Percentiles rank a stretch among this genome's conserved stretches.
phyloP scores from a whole-genome alignment of 371 early-diverging fungal genomes.

The Fennellomyces sp. region DNA sequence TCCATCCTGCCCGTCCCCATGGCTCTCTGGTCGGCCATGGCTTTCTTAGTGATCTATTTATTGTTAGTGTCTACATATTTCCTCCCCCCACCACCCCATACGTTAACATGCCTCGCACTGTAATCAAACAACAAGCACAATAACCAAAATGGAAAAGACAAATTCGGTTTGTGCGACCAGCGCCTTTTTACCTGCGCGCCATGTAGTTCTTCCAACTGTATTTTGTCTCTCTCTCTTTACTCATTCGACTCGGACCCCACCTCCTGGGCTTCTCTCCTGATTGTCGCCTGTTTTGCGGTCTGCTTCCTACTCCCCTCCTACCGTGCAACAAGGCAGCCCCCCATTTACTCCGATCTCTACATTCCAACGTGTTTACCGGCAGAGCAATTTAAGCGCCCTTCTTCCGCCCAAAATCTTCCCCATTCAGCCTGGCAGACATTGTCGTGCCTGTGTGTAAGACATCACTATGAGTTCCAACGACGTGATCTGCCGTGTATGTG shows the following conservation, averaged over 20 bases:
- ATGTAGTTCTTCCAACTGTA: too few species aligned
- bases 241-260: background rate
- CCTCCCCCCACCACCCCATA: background rate
- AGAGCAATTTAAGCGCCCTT: background rate
- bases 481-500: constrained; percentile 68
- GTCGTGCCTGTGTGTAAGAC: background rate
- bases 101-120: too few species aligned
- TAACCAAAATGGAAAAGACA: constrained; percentile 2
- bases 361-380: constrained; percentile 9
- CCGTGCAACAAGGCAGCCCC: constrained; percentile 4
- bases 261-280: too few species aligned
- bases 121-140: constrained; percentile 12
- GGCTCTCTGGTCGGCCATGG: too few species aligned
- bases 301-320: background rate
- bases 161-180: constrained; percentile 2
- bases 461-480: constrained; percentile 22
- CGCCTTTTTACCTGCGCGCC: background rate
- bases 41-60: background rate
- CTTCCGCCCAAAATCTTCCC: background rate
- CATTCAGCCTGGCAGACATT: background rate
- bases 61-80: background rate
- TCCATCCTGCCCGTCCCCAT: too few species aligned
- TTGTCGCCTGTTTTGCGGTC: too few species aligned
- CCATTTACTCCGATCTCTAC: constrained; percentile 15
- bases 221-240: constrained; percentile 11